A percentile compares a stretch with the other conserved stretches of the same genome.
Evolutionary conservation across 345 rosid species (phyloP).

Genomic region (Litchi chinensis): DNA sequence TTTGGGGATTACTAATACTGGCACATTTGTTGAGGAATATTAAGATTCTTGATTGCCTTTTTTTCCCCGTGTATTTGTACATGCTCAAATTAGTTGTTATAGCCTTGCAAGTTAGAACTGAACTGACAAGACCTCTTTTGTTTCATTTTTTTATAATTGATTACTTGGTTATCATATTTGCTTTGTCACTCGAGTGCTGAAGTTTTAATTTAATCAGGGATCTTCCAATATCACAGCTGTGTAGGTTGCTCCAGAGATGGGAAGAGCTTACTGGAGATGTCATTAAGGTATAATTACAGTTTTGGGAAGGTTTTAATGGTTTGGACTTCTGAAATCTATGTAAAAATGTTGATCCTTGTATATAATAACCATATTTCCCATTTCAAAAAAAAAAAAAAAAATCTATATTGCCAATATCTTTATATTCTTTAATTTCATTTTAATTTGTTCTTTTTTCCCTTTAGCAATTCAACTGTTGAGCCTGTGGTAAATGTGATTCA

Average conservation of each 20-base stretch:
- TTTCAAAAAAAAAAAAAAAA: too few relatives aligned
- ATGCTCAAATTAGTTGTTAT: background rate
- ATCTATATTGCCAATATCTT: background rate
- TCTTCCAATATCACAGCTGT: slow-evolving; percentile 57
- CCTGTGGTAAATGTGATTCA: background rate
- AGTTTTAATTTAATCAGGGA: slow-evolving; percentile 56
- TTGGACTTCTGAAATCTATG: background rate
- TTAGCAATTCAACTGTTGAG: background rate
- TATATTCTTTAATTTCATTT: background rate
- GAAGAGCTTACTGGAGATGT: slow-evolving; percentile 50
- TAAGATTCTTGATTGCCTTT: background rate
- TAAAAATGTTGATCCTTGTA: background rate
- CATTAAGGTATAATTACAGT: slow-evolving; percentile 54
- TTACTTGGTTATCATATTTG: background rate
- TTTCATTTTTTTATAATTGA: background rate
- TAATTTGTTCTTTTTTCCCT: background rate
- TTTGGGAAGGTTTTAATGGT: slow-evolving; percentile 5
- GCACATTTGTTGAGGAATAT: background rate
- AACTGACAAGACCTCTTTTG: background rate
- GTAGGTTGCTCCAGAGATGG: slow-evolving; percentile 65
- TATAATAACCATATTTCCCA: background rate
- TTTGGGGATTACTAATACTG: background rate
- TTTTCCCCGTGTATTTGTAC: background rate
- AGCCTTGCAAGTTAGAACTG: background rate
- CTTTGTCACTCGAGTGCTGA: slow-evolving; percentile 22